A percentile compares a stretch with the other conserved stretches of the same genome.
These are phyloP conservation scores for Triticum turgidum DNA, from an alignment of 176 grass and related monocot species.

Conservation along the genomic window DNA sequence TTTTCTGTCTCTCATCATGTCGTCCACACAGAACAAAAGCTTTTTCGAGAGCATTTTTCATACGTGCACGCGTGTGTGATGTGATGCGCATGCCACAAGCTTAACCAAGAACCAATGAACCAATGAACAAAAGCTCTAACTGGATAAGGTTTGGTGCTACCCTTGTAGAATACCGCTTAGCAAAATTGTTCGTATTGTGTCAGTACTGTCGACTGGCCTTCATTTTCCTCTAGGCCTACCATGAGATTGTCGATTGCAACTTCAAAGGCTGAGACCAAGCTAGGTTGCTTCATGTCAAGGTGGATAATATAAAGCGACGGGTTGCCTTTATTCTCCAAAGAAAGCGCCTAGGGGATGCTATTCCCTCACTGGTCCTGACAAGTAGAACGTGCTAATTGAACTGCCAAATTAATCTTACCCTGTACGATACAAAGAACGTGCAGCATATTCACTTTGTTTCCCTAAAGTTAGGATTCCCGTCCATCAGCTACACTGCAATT, in stretches of 20 bases:
- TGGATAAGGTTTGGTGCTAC: no score
- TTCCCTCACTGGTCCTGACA: background rate
- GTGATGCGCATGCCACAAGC: no score
- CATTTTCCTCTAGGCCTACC: background rate
- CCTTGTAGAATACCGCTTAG: background rate
- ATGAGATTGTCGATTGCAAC: background rate
- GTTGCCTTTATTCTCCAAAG: background rate
- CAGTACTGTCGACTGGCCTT: background rate
- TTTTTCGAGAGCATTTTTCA: background rate
- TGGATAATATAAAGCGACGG: background rate
- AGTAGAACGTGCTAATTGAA: background rate
- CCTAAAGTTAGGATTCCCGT: background rate
- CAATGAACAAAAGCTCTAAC: no score
- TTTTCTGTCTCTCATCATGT: no score
- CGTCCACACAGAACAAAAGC: background rate
- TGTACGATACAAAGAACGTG: background rate
- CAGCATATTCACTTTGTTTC: background rate
- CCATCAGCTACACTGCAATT: background rate
- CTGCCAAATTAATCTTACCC: background rate
- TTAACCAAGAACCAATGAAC: no score
- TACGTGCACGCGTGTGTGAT: background rate
- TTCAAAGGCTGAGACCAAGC: background rate
- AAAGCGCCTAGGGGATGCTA: background rate
- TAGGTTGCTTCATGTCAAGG: background rate
- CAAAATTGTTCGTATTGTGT: background rate